Percentiles rank a stretch among this genome's conserved stretches.
phyloP scores from a whole-genome alignment of 805 yeast genomes.

The Candida montana region DNA sequence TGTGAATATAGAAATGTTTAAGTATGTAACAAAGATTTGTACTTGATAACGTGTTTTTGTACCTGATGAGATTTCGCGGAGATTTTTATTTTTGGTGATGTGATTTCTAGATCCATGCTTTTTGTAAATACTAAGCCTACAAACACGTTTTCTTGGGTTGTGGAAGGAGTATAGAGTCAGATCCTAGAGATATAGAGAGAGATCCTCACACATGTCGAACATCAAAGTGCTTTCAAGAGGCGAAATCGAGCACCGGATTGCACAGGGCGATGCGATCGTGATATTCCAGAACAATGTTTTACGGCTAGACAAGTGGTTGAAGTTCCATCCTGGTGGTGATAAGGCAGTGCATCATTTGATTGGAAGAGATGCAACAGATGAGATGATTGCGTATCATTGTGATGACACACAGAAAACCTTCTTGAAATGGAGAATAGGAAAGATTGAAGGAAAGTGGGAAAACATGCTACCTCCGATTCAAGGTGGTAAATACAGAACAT shows the following conservation, averaged over 20 bases:
- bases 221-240: conserved; percentile 29
- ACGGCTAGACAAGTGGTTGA: conserved; percentile 65
- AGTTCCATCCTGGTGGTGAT: conserved; percentile 83
- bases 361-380: conserved; percentile 88
- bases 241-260: conserved; percentile 55
- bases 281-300: conserved; percentile 58
- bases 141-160: too few species aligned
- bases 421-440: conserved; percentile 59
- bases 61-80: background rate
- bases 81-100: background rate
- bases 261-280: conserved; percentile 64
- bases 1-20: background rate
- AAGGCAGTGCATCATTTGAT: conserved; percentile 79
- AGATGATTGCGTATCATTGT: conserved; percentile 78
- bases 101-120: too few species aligned
- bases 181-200: too few species aligned
- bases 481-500: conserved; percentile 52
- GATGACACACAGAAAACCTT: conserved; percentile 50
- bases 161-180: too few species aligned
- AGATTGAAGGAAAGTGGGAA: conserved; percentile 58
- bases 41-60: too few species aligned
- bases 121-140: too few species aligned
- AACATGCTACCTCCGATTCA: conserved; percentile 85
- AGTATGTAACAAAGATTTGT: too few species aligned
- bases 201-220: conserved; percentile 14